Evolutionary conservation across 306 rosid species (phyloP), one percentile per base, ranked within the genome.

Genomic region (Ceratonia siliqua): DNA sequence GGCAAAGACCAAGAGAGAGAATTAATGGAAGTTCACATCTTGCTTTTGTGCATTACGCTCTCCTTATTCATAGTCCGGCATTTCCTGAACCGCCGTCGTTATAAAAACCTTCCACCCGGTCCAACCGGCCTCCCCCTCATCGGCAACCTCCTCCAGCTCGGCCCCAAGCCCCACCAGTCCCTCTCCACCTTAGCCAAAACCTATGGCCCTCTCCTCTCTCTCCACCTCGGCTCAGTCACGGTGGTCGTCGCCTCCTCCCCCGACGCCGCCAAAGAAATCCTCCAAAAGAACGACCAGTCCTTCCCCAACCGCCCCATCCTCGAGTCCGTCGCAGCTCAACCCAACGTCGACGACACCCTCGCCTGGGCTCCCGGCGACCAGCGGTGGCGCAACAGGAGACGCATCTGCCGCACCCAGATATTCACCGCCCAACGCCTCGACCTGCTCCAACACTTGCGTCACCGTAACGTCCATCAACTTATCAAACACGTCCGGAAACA

Each of bases 121-220:
- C 93, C 93, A 32, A 64, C 77, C 49, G 84, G 79, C 7, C 11
- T 88, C 25, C 90, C 90, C 0, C 52, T 88, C 21, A 68, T 86
- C 17, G 90, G 93, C 30, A 84, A 82, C 75, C 88, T 88, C 77
- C 93, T 77, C 67, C 90, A 88, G 62, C 74, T 88, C 1, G 88
- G 89, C 38, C 46, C 80, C 2, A 8, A 59, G 0, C 93, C 87
- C 10, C 88, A 86, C 79, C 73, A 36, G 12, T 10, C 82, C 6
- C 85, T 88, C 76, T 74, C 87, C 68, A n/a, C 50, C 0, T 54
- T 84, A 0, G 81, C 89, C 64, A 32, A 80, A 53, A 70, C 55
- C 50, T 69, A 86, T 30, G 93, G 93, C 68, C 83, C 88, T 4
- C 81, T 88, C 58, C 69, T 88, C 48, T 70, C 93, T n/a, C 87